Percentiles rank a stretch among this genome's conserved stretches.
phyloP scores from a whole-genome alignment of 1,284 basidiomycete species.

The Leccinum solheimii region DNA sequence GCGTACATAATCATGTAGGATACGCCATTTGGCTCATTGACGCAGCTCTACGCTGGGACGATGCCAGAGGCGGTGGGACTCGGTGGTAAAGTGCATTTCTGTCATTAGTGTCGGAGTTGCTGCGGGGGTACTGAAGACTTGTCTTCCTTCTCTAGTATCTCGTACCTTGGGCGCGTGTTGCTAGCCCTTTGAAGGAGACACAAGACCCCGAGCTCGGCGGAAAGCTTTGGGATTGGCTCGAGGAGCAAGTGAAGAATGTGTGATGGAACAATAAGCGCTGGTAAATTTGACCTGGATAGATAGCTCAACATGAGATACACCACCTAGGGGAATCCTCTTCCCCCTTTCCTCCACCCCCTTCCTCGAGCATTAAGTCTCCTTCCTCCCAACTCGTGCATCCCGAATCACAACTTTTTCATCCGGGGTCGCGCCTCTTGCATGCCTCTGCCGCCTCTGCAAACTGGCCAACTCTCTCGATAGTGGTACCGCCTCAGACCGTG shows the following conservation, averaged over 20 bases:
- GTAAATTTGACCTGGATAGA: neutral
- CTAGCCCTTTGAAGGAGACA: slow-evolving; percentile 18
- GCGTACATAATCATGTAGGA: slow-evolving; percentile 22
- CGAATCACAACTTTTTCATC: too few species aligned
- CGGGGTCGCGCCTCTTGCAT: too few species aligned
- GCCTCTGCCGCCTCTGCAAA: too few species aligned
- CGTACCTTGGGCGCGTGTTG: slow-evolving; percentile 39
- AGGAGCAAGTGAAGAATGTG: slow-evolving; percentile 33
- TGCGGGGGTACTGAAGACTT: neutral
- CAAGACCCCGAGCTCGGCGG: slow-evolving; percentile 33
- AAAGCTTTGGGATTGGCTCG: slow-evolving; percentile 41
- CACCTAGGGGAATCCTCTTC: too few species aligned
- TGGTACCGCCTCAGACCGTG: too few species aligned
- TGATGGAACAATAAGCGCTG: neutral
- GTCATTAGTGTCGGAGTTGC: neutral
- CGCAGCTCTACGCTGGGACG: slow-evolving; percentile 40
- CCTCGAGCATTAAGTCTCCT: too few species aligned
- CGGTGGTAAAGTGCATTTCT: slow-evolving; percentile 33
- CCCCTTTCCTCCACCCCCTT: too few species aligned
- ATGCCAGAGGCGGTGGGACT: slow-evolving; percentile 30
- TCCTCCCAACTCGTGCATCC: too few species aligned
- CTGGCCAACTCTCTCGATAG: too few species aligned
- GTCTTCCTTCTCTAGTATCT: slow-evolving; percentile 31
- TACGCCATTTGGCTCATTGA: slow-evolving; percentile 35
- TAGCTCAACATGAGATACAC: neutral